A percentile compares a stretch with the other conserved stretches of the same genome.
These are phyloP conservation scores for Aspergillus sp. DNA, from an alignment of 2,329 filamentous ascomycete species.

Conservation along the genomic window DNA sequence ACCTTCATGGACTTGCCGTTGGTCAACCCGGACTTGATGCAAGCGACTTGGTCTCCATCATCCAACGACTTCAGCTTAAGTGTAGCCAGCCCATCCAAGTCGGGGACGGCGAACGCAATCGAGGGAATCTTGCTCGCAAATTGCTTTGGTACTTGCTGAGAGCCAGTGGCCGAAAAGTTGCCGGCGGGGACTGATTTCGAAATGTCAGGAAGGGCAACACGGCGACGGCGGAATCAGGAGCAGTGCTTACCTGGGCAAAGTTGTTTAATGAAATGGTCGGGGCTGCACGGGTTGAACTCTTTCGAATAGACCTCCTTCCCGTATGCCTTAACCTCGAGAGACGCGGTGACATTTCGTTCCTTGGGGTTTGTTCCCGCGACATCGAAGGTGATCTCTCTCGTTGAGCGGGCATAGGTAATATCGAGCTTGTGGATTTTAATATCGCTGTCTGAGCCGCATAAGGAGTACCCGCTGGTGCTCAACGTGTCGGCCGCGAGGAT, in stretches of 20 bases:
- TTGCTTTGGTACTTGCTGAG: conserved; percentile 59
- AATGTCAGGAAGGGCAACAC: conserved; percentile 13
- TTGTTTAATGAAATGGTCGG: conserved; percentile 55
- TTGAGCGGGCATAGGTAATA: conserved; percentile 67
- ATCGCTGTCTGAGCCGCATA: conserved; percentile 50
- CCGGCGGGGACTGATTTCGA: conserved; percentile 57
- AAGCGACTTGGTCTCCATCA: conserved; percentile 58
- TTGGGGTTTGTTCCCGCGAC: conserved; percentile 65
- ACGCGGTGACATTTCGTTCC: conserved; percentile 70
- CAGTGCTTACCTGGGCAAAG: conserved; percentile 66
- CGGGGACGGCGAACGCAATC: conserved; percentile 84
- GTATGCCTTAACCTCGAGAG: conserved; percentile 70
- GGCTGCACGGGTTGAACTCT: conserved; percentile 72
- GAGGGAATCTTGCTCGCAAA: conserved; percentile 69
- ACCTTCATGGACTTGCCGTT: conserved; percentile 79
- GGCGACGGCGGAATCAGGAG: not conserved
- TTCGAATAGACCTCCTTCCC: conserved; percentile 71
- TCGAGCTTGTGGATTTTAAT: conserved; percentile 66
- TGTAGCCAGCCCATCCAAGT: conserved; percentile 78
- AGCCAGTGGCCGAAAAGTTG: conserved; percentile 62
- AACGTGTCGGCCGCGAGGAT: conserved; percentile 63
- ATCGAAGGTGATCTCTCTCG: conserved; percentile 68
- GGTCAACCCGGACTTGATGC: conserved; percentile 67
- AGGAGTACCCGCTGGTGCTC: conserved; percentile 68
- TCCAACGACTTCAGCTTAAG: conserved; percentile 60